Evolutionary conservation across 2,329 filamentous ascomycete genomes (phyloP).

Genomic region (Alternaria incomplexa): DNA sequence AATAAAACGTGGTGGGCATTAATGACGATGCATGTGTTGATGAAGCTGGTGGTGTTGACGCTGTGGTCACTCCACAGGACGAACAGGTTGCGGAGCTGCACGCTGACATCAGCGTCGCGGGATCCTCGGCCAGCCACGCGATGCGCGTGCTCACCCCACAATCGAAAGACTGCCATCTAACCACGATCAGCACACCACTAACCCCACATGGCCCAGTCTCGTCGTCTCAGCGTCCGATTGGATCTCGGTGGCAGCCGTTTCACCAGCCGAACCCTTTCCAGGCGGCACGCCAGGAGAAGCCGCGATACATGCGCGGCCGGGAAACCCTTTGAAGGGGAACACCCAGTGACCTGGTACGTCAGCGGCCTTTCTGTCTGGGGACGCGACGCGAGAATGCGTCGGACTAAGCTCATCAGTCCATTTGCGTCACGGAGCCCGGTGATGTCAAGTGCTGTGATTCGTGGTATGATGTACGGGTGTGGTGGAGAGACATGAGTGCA

Average conservation of each 20-base stretch:
- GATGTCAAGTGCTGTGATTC: constrained; percentile 38
- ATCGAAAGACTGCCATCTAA: constrained; percentile 21
- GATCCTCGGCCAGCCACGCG: constrained; percentile 15
- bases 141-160: constrained; percentile 25
- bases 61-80: constrained; percentile 5
- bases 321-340: constrained; percentile 22
- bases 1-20: background rate
- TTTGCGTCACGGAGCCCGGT: constrained; percentile 8
- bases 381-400: constrained; percentile 35
- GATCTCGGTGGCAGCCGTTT: constrained; percentile 24
- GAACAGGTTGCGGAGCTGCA: constrained; percentile 7
- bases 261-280: constrained; percentile 18
- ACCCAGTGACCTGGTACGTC: constrained; percentile 26
- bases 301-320: constrained; percentile 42
- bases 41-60: constrained; percentile 2
- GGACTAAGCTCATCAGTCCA: constrained; percentile 24
- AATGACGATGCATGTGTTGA: constrained; percentile 1
- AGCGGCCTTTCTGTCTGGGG: constrained; percentile 18
- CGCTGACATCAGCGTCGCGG: constrained; percentile 12
- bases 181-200: constrained; percentile 21
- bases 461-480: constrained; percentile 36
- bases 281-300: constrained; percentile 16
- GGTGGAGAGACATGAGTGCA: constrained; percentile 35
- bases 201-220: constrained; percentile 18
- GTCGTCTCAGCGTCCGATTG: constrained; percentile 15